These are phyloP conservation scores for Lactarius quietus DNA, from an alignment of 768 basidiomycete genomes.

Conservation along the genomic window DNA sequence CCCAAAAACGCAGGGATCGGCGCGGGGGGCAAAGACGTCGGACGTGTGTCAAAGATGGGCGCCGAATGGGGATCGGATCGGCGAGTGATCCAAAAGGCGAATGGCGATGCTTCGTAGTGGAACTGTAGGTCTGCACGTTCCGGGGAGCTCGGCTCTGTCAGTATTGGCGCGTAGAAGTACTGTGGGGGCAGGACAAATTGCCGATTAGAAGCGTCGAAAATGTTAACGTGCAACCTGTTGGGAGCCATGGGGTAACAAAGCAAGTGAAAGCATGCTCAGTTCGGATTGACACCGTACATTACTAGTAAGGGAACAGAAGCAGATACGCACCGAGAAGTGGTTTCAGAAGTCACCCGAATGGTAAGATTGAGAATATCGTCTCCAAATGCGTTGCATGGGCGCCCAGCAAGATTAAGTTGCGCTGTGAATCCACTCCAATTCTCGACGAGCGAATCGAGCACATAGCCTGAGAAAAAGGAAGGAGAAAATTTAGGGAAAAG, in stretches of 20 bases:
- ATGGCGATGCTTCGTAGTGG: constrained; percentile 60
- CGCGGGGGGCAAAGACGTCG: constrained; percentile 55
- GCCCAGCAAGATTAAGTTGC: constrained; percentile 49
- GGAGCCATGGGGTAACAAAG: not conserved
- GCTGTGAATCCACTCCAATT: constrained; percentile 51
- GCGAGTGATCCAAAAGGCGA: constrained; percentile 79
- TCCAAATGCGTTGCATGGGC: constrained; percentile 64
- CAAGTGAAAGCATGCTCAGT: constrained; percentile 28
- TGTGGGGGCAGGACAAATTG: constrained; percentile 67
- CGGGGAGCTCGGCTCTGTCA: constrained; percentile 31
- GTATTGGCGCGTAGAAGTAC: constrained; percentile 39
- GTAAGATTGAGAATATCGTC: constrained; percentile 54
- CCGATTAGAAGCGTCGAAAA: constrained; percentile 53
- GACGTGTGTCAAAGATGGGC: constrained; percentile 70
- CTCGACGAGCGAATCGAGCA: constrained; percentile 42
- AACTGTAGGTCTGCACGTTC: constrained; percentile 61
- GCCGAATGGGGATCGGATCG: constrained; percentile 49
- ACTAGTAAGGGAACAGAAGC: constrained; percentile 11
- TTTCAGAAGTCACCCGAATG: constrained; percentile 67
- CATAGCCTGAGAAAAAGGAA: constrained; percentile 45
- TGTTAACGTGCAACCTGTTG: constrained; percentile 61
- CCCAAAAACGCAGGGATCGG: constrained; percentile 54
- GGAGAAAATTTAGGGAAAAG: not conserved
- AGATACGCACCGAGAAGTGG: constrained; percentile 40
- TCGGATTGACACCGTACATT: constrained; percentile 35